A percentile compares a stretch with the other conserved stretches of the same genome.
Evolutionary conservation across 129 eudicot species (phyloP).

Genomic region (Silybum marianum): DNA sequence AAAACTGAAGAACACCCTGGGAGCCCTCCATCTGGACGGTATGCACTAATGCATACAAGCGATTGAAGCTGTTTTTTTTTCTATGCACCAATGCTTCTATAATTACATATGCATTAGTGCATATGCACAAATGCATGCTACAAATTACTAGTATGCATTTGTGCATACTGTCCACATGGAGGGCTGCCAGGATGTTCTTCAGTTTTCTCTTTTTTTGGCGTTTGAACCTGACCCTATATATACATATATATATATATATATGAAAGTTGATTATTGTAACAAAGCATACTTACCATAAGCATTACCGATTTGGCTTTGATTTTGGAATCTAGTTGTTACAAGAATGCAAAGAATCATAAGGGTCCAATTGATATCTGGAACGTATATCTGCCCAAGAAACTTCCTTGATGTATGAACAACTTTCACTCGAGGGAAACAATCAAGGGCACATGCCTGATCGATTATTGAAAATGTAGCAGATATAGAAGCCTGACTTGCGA

Average conservation of each 20-base stretch:
- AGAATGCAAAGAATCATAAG: conserved; percentile 83
- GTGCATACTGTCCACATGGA: no score
- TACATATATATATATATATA: neutral
- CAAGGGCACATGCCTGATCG: conserved; percentile 80
- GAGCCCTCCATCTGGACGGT: no score
- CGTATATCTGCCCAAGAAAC: conserved; percentile 74
- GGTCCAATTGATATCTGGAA: conserved; percentile 82
- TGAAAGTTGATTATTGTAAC: neutral
- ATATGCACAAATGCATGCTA: no score
- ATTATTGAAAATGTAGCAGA: conserved; percentile 85
- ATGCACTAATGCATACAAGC: no score
- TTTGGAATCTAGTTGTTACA: conserved; percentile 74
- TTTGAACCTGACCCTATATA: no score
- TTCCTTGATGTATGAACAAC: conserved; percentile 84
- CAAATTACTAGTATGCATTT: no score
- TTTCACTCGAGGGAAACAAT: conserved; percentile 90
- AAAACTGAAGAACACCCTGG: no score
- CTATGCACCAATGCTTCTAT: no score
- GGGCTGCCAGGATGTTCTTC: no score
- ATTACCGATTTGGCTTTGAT: conserved; percentile 77
- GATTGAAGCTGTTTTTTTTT: no score
- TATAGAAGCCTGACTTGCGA: conserved; percentile 90
- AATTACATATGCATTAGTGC: no score
- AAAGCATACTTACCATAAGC: conserved; percentile 62
- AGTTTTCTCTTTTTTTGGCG: no score